Percentiles rank a stretch among this genome's conserved stretches.
Conservation (phyloP, 208 protist genomes). For the Leishmania aethiopica region DNA sequence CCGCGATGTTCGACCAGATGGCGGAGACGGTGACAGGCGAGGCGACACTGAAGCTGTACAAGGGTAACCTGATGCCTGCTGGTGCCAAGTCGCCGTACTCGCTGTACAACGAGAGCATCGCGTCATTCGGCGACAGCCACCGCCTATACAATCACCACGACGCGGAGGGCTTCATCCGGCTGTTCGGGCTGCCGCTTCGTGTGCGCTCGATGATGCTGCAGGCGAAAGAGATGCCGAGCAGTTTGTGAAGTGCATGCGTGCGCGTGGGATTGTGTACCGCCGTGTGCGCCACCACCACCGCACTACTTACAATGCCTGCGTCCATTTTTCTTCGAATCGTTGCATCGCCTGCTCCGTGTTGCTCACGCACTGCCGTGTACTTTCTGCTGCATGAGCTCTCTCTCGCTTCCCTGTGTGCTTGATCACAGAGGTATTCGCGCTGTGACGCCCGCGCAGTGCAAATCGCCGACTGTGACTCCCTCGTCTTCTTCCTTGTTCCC, state of each 20-base stretch:
- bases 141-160: slow-evolving; percentile 38
- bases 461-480: not conserved
- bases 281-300: not conserved
- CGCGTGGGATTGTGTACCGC: not conserved
- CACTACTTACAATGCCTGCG: not conserved
- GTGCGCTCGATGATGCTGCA: not conserved
- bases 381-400: not conserved
- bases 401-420: not conserved
- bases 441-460: not conserved
- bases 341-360: not conserved
- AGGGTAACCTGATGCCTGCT: slow-evolving; percentile 27
- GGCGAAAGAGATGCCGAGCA: not conserved
- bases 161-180: slow-evolving; percentile 35
- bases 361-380: not conserved
- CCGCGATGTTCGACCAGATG: slow-evolving; percentile 32
- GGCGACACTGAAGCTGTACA: slow-evolving; percentile 41
- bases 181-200: slow-evolving; percentile 35
- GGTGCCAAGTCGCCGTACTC: slow-evolving; percentile 27
- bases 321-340: not conserved
- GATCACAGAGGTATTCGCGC: not conserved
- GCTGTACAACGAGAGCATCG: slow-evolving; percentile 38
- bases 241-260: not conserved
- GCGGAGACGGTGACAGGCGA: slow-evolving; percentile 33
- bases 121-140: slow-evolving; percentile 33
- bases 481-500: not conserved